A percentile compares a stretch with the other conserved stretches of the same genome.
These are phyloP conservation scores for Leccinum uliginosum DNA, from an alignment of 768 basidiomycete genomes.

Conservation along the genomic window DNA sequence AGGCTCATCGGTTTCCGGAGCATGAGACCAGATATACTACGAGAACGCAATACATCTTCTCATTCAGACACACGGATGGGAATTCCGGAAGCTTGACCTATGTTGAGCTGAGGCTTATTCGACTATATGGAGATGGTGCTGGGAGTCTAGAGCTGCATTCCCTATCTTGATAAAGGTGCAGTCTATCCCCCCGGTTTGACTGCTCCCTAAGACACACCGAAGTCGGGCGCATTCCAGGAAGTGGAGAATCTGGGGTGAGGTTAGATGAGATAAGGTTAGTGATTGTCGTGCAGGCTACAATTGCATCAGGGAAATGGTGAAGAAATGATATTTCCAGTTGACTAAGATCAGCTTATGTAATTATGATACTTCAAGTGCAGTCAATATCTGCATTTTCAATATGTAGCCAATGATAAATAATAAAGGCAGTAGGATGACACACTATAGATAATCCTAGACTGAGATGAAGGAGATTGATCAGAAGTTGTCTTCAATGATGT, in stretches of 20 bases:
- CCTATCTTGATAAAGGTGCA: neutral
- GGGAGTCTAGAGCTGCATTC: neutral
- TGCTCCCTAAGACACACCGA: neutral
- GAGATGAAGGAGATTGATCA: too few relatives aligned
- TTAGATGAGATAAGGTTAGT: neutral
- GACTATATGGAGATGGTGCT: neutral
- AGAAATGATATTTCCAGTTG: too few relatives aligned
- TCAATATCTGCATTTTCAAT: too few relatives aligned
- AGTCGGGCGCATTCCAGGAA: neutral
- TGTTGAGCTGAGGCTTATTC: neutral
- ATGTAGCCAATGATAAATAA: too few relatives aligned
- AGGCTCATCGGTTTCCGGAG: neutral
- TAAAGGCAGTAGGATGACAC: too few relatives aligned
- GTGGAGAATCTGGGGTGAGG: neutral
- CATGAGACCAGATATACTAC: neutral
- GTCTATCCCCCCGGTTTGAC: neutral
- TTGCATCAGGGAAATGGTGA: too few relatives aligned
- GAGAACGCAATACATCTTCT: neutral
- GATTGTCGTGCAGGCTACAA: too few relatives aligned
- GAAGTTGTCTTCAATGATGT: too few relatives aligned
- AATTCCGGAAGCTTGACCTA: neutral
- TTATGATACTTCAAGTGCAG: too few relatives aligned
- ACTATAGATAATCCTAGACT: too few relatives aligned
- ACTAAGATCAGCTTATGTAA: too few relatives aligned
- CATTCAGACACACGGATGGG: neutral